Conservation (phyloP, 352 stramenopile genomes). For the Phytophthora palmivora region DNA sequence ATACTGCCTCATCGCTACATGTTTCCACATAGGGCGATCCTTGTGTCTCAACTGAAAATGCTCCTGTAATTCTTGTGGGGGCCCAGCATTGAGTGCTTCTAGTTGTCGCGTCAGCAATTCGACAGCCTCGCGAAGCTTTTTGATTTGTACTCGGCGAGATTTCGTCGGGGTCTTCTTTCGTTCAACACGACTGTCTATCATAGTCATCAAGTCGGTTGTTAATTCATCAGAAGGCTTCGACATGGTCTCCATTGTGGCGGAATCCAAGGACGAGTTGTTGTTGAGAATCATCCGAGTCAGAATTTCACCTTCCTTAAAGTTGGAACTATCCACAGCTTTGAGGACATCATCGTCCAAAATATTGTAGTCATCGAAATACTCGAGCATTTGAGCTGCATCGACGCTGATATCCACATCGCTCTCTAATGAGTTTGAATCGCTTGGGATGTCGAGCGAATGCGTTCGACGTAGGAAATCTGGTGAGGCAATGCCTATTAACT, state of each 20-base stretch:
- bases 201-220: no score
- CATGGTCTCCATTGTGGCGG: no score
- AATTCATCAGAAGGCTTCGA: no score
- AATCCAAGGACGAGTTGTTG: neutral
- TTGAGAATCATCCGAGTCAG: neutral
- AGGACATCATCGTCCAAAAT: neutral
- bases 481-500: neutral
- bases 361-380: neutral
- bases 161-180: neutral
- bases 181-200: no score
- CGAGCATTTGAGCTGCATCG: neutral
- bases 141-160: neutral
- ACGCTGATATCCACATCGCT: neutral
- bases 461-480: neutral
- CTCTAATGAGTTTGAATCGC: neutral
- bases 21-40: conserved; percentile 32
- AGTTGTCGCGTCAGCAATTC: neutral
- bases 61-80: neutral
- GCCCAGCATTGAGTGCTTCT: neutral
- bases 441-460: neutral
- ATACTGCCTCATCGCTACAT: conserved; percentile 23
- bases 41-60: no score
- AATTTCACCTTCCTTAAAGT: neutral
- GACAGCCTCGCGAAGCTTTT: neutral
- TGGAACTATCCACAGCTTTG: neutral